Percentiles rank a stretch among this genome's conserved stretches.
phyloP scores from a whole-genome alignment of 176 grass and related monocot genomes.

The Musa schizocarpa region DNA sequence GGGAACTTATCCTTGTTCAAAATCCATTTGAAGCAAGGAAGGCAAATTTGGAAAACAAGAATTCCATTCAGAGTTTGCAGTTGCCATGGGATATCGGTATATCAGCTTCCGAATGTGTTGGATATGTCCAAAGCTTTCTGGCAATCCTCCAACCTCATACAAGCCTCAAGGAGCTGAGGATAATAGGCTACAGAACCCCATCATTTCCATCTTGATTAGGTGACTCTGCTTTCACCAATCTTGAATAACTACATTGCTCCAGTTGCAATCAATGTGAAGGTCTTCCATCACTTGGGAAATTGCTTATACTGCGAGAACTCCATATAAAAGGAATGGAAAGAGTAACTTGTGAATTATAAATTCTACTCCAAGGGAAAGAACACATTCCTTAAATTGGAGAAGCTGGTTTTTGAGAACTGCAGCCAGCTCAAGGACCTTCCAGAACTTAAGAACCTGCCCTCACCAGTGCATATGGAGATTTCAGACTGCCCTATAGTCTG shows the following conservation, averaged over 20 bases:
- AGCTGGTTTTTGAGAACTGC: constrained; percentile 31
- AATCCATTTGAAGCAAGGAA: constrained; percentile 9
- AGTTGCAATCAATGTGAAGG: constrained; percentile 5
- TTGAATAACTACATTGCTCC: not conserved
- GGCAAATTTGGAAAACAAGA: constrained; percentile 24
- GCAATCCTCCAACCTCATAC: constrained; percentile 13
- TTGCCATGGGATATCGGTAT: constrained; percentile 20
- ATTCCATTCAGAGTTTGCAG: constrained; percentile 22
- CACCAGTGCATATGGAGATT: constrained; percentile 23
- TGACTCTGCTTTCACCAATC: not conserved
- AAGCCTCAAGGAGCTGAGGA: constrained; percentile 17
- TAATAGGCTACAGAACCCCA: constrained; percentile 16
- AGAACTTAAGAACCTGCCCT: constrained; percentile 7
- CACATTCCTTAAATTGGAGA: constrained; percentile 12
- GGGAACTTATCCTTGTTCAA: constrained; percentile 28
- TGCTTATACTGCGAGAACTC: constrained; percentile 20
- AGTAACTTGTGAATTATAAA: constrained; percentile 3
- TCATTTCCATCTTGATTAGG: constrained; percentile 19
- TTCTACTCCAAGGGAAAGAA: constrained; percentile 8
- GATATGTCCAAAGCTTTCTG: constrained; percentile 8
- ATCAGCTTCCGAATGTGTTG: not conserved
- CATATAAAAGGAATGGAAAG: constrained; percentile 23
- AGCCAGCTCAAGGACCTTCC: constrained; percentile 19
- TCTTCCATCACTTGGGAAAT: constrained; percentile 22
- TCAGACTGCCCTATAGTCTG: constrained; percentile 16